Evolutionary conservation across 352 stramenopile species (phyloP), one percentile per base, ranked within the genome.

Genomic region (Globisporangium cederbergense): DNA sequence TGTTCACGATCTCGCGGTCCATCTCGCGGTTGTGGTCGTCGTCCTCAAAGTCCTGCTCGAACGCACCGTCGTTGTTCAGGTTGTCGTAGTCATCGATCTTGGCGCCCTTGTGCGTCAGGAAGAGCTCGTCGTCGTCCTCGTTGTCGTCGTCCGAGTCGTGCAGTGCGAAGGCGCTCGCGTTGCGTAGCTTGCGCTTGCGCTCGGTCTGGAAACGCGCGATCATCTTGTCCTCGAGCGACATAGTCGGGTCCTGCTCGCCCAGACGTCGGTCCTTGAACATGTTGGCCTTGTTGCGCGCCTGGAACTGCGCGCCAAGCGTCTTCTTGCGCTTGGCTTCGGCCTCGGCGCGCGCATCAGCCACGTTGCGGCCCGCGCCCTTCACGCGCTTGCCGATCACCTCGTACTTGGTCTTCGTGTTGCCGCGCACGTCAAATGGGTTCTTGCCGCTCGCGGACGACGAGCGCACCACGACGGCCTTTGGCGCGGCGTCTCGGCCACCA

Each of bases 221-320:
- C 88, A 97, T 96, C 69, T 96, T 96, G 76, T 97, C 90, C 62
- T 97, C 90, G n/a, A 96, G 72, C 60, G 90, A 96, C 71, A 97
- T 78, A 11, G 71, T 81, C 22, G 86, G 72, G 63, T 93, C 84
- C 64, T 95, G 81, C 56, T 96, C 90, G 32, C 90, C 90, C 14
- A 97, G 71, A 4, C 90, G 89, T 22, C 80, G 78, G 70, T 98
- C 91, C 40, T 86, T 75, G 70, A 97, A 97, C 60, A 83, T 77
- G 67, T 97, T 98, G 40, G 84, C 91, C 70, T 95, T 96, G 73
- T 96, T 88, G 46, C 83, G 91, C 25, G 70, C 58, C 30, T 87
- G 69, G 72, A 87, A 97, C 72, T 98, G 88, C 46, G 72, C 66
- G 25, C 91, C 79, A 2, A 98, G 71, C 54, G 91, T 97, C 67